Conservation (phyloP, 2,329 filamentous ascomycete genomes). For the Blastomyces percursus region DNA sequence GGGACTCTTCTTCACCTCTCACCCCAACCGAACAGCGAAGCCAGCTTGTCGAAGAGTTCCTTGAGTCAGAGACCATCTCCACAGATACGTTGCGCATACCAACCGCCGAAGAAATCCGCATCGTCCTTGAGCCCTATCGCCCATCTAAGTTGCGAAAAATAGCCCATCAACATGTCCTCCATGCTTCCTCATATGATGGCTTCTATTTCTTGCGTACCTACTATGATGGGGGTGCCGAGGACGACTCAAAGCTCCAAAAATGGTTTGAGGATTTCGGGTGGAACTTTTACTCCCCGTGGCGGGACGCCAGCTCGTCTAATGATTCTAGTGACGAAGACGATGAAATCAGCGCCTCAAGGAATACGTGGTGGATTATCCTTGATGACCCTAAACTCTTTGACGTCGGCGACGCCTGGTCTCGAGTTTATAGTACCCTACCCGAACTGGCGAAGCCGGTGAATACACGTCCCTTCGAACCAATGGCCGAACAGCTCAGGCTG, state of each 20-base stretch:
- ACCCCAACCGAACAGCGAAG: not conserved
- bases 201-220: not conserved
- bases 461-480: not conserved
- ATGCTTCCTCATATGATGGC: not conserved
- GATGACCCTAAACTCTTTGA: not conserved
- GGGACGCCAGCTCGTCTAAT: not conserved
- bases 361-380: not conserved
- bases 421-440: not conserved
- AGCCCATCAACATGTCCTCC: not conserved
- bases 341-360: not conserved
- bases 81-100: not conserved
- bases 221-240: not conserved
- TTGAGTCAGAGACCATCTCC: not conserved
- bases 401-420: not conserved
- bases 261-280: not conserved
- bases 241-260: not conserved
- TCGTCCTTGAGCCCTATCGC: not conserved
- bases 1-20: not conserved
- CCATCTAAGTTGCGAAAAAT: not conserved
- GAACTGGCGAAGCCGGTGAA: not conserved
- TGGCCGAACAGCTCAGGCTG: not conserved
- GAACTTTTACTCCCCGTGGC: not conserved
- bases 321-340: not conserved
- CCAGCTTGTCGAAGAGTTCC: not conserved
- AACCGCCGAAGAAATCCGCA: not conserved